Evolutionary conservation across 352 stramenopile genomes (phyloP), one percentile per base, ranked within the genome.

Genomic region (Stramenopiles sp.): DNA sequence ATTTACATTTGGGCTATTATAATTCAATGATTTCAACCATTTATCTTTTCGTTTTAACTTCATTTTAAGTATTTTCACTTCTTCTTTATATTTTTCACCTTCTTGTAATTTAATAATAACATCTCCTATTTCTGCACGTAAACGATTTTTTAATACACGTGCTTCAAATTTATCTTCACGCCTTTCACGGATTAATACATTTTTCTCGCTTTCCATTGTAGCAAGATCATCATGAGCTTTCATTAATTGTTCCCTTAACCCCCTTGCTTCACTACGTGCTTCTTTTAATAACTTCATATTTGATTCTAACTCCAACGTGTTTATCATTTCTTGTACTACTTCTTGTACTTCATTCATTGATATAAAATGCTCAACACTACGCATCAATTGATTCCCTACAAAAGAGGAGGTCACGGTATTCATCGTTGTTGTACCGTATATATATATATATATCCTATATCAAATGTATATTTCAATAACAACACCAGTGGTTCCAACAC

Each of bases 11-110:
- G 65, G 65, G 65, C 4, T 76, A 7, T 33, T 31, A 20, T 76
- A 76, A 7, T 76, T 31, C 4, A 76, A 20, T 33, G 65, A 76
- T 20, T 76, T 31, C 30, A 76, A 20, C 65, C 65, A 76, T 33
- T 76, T 76, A 31, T 31, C 30, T 33, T 76, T 76, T 4, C 31
- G 30, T 7, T 33, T 31, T 33, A 76, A 7, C 7, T 33, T 76
- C 31, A 13, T 20, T 33, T 33, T 31, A 13, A 76, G 65, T 7
- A 20, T 13, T 33, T 33, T 4, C 65, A 33, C 31, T 20, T 76
- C 65, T 31, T 31, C 65, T 76, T 76, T 76, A 20, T 76, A 76
- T 33, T 33, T 76, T 33, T 76, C 4, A 7, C 65, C 65, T 33
- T 76, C 65, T 1, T 76, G 4, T 76, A 76, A 20, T 33, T 13